phyloP scores from a whole-genome alignment of 805 yeast species.

The Lachancea thermotolerans region DNA sequence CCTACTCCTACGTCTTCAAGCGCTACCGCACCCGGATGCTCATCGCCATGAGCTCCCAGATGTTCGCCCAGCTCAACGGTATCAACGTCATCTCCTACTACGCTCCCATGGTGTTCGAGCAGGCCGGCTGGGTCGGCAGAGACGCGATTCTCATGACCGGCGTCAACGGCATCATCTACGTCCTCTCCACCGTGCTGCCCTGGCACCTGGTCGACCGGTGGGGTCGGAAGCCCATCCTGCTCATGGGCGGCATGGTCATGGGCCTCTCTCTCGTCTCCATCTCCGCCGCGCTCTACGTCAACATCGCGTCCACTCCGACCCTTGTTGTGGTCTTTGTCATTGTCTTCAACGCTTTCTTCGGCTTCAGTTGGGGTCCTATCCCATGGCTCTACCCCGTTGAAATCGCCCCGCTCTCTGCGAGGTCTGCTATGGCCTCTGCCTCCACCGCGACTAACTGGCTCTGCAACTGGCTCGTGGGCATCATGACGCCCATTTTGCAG shows the following conservation, averaged over 20 bases:
- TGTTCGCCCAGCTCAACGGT: conserved; percentile 91
- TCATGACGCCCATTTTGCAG: conserved; percentile 79
- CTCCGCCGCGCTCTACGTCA: conserved; percentile 50
- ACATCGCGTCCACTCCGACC: conserved; percentile 50
- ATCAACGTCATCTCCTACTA: conserved; percentile 88
- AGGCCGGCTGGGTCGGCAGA: conserved; percentile 91
- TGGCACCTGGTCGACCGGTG: conserved; percentile 86
- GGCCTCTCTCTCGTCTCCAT: conserved; percentile 60
- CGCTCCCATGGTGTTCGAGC: conserved; percentile 90
- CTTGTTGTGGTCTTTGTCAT: conserved; percentile 72
- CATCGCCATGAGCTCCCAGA: conserved; percentile 84
- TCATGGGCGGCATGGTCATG: conserved; percentile 78
- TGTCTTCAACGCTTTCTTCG: conserved; percentile 76
- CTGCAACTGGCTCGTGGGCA: conserved; percentile 87
- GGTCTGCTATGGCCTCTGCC: conserved; percentile 85
- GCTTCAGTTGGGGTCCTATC: conserved; percentile 90
- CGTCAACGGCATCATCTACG: conserved; percentile 55
- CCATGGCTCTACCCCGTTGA: conserved; percentile 88
- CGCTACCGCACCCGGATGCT: conserved; percentile 70
- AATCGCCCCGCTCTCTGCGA: conserved; percentile 73
- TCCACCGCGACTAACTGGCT: conserved; percentile 93
- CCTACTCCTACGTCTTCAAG: conserved; percentile 68
- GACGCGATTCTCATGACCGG: conserved; percentile 90
- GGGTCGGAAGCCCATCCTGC: conserved; percentile 84
- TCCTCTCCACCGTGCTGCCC: conserved; percentile 70